Conservation (phyloP, 306 rosid genomes). For the Psophocarpus tetragonolobus region DNA sequence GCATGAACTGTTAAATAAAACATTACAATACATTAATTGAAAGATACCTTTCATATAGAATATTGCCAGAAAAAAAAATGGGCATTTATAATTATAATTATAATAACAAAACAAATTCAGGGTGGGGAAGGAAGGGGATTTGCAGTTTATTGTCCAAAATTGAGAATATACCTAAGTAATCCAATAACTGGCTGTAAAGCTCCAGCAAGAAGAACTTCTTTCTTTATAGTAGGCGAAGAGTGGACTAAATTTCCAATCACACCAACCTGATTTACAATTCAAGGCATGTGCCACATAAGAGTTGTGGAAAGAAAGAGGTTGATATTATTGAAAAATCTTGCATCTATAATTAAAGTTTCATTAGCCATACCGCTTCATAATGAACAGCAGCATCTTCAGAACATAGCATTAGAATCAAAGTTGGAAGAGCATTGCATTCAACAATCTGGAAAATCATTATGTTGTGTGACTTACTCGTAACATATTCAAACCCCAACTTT, state of each 20-base stretch:
- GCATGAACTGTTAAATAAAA: conserved; percentile 65
- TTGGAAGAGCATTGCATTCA: conserved; percentile 98
- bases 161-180: conserved; percentile 69
- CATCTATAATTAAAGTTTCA: conserved; percentile 16
- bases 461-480: conserved; percentile 10
- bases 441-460: conserved; percentile 75
- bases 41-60: background rate
- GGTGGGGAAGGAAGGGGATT: background rate
- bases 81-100: too few relatives aligned
- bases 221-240: conserved; percentile 94
- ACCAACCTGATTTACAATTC: conserved; percentile 76
- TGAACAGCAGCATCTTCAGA: conserved; percentile 98
- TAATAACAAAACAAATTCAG: conserved; percentile 1
- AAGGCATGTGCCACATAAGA: conserved; percentile 30
- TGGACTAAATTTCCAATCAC: conserved; percentile 98
- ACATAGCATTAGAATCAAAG: conserved; percentile 88
- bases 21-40: conserved; percentile 30
- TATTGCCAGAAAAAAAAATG: background rate
- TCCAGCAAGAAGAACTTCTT: conserved; percentile 93
- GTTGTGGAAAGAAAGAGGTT: conserved; percentile 25
- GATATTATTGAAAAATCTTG: conserved; percentile 14
- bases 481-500: conserved; percentile 21
- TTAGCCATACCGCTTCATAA: conserved; percentile 86
- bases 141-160: conserved; percentile 20
- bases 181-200: conserved; percentile 98